Evolutionary conservation across 169 alveolate species (phyloP), one percentile per base, ranked within the genome.

Genomic region (Plasmodium sp.): DNA sequence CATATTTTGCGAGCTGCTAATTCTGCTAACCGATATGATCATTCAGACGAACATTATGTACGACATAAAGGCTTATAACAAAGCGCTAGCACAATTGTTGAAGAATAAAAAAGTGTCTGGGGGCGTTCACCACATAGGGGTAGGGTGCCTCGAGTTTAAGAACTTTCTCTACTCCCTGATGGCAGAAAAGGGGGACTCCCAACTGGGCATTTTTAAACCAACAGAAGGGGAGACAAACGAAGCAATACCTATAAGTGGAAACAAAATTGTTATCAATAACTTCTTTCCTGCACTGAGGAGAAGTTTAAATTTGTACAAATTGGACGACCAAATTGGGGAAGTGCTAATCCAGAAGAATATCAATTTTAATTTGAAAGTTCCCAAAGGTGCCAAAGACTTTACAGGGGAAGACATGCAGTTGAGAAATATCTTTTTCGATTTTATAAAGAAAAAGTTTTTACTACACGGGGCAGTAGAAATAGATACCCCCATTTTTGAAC

Each of bases 401-500:
- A 82, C 95, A 73, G 99, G 99, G 22, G 96, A 96, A 71, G 98
- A 98, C 83, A 98, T 98, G 99, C 98, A 98, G 18, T 96, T 98
- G 14, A 96, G 99, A 75, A 97, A 98, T 67, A 79, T 97, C 34
- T 99, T 98, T 34, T 97, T 99, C 83, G 97, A 96, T 62, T 96
- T 95, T 22, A 97, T 99, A 33, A 97, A 96, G 77, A 96, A 95
- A 41, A 97, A 98, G 9, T 99, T 98, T 94, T 97, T 97, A 93
- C 95, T 96, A 80, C 99, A 98, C 93, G 99, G 99, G 18, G 99
- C 99, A 3, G 99, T 97, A 36, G 99, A 98, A 93, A 98, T 99
- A 36, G 99, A 99, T 94, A 99, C 99, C 3, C 99, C 99, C 12
- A 99, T 99, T 18, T 99, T 99, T 92, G 99, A 99, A 96, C 98